phyloP scores from a whole-genome alignment of 2,329 filamentous ascomycete species.

The Septoria petroselini region DNA sequence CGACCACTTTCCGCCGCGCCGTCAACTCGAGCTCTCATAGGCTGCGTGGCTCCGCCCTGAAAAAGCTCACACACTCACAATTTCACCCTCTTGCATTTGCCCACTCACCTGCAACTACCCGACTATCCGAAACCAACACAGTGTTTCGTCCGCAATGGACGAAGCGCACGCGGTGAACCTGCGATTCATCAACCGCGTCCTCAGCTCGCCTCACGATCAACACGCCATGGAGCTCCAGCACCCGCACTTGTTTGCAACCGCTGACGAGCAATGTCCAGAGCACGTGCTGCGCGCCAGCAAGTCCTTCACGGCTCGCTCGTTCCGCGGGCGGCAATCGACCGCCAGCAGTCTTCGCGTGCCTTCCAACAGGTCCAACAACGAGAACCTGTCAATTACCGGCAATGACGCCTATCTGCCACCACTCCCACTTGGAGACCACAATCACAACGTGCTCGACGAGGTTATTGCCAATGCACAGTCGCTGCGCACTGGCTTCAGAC shows the following conservation, averaged over 20 bases:
- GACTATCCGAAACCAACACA: conserved; percentile 1
- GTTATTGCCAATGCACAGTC: conserved; percentile 37
- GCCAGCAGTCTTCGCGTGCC: conserved; percentile 32
- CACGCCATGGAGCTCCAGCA: neutral
- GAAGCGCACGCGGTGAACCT: conserved; percentile 7
- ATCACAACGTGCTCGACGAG: conserved; percentile 34
- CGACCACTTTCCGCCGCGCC: neutral
- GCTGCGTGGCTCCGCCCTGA: conserved; percentile 9
- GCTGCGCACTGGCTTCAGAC: conserved; percentile 27
- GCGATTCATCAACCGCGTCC: conserved; percentile 10
- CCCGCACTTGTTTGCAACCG: neutral
- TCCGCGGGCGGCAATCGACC: conserved; percentile 34
- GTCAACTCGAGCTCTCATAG: conserved; percentile 6
- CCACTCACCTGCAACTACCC: conserved; percentile 7
- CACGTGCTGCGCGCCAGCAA: conserved; percentile 40
- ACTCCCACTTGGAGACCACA: conserved; percentile 12
- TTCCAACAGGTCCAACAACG: conserved; percentile 32
- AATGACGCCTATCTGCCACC: conserved; percentile 23
- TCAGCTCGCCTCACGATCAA: conserved; percentile 5
- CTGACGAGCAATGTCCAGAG: conserved; percentile 33
- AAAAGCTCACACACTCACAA: conserved; percentile 15
- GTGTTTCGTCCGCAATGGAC: conserved; percentile 8
- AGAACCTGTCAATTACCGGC: conserved; percentile 31
- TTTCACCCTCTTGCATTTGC: neutral
- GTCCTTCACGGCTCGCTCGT: conserved; percentile 39